phyloP scores from a whole-genome alignment of 768 basidiomycete species.

The Phlebiopsis gigantea region DNA sequence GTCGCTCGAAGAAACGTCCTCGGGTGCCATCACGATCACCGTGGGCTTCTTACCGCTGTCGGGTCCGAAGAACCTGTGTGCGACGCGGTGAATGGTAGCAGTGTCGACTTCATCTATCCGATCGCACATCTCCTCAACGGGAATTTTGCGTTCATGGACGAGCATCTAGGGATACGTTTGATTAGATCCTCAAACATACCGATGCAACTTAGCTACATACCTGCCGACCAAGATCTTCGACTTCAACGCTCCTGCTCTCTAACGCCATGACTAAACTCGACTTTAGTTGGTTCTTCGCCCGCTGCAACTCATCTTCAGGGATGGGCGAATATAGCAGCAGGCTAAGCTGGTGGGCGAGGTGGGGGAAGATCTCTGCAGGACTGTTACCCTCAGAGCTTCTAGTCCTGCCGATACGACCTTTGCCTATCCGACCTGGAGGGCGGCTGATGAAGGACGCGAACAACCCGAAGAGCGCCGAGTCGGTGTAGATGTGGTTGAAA shows the following conservation, averaged over 20 bases:
- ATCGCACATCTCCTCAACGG: slow-evolving; percentile 85
- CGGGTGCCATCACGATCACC: slow-evolving; percentile 77
- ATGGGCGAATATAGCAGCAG: slow-evolving; percentile 67
- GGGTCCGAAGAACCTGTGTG: slow-evolving; percentile 67
- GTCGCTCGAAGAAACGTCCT: slow-evolving; percentile 55
- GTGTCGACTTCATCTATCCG: slow-evolving; percentile 75
- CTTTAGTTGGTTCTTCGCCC: slow-evolving; percentile 96
- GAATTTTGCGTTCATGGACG: slow-evolving; percentile 80
- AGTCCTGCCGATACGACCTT: neutral
- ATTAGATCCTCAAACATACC: slow-evolving; percentile 5
- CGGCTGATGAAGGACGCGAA: slow-evolving; percentile 74
- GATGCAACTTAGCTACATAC: slow-evolving; percentile 29
- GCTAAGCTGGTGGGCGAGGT: slow-evolving; percentile 86
- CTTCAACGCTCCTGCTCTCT: slow-evolving; percentile 79
- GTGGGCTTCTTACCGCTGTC: slow-evolving; percentile 63
- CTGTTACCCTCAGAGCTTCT: slow-evolving; percentile 35
- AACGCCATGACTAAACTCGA: slow-evolving; percentile 91
- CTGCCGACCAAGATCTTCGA: slow-evolving; percentile 91
- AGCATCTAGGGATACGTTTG: slow-evolving; percentile 48
- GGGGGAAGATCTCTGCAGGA: slow-evolving; percentile 68
- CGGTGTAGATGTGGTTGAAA: slow-evolving; percentile 97
- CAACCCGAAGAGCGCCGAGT: slow-evolving; percentile 90
- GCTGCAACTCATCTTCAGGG: slow-evolving; percentile 62
- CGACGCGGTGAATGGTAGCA: slow-evolving; percentile 70
- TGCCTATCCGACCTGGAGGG: slow-evolving; percentile 31